phyloP scores from a whole-genome alignment of 2,329 filamentous ascomycete genomes.

The Clonostachys rosea region DNA sequence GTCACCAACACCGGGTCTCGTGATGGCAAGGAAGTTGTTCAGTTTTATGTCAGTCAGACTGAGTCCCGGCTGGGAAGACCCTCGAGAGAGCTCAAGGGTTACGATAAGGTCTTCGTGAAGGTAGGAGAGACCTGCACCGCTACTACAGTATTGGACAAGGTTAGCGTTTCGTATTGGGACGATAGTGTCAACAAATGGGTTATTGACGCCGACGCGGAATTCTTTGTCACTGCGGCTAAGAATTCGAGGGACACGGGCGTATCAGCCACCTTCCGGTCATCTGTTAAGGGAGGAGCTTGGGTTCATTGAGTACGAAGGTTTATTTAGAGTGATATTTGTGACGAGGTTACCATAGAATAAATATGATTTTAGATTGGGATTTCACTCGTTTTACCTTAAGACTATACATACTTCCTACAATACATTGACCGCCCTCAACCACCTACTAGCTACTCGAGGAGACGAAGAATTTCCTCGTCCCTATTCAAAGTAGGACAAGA shows the following conservation, averaged over 20 bases:
- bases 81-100: constrained; percentile 64
- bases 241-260: background rate
- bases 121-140: constrained; percentile 51
- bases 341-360: no score
- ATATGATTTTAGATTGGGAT: no score
- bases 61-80: constrained; percentile 53
- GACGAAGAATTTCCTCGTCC: no score
- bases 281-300: background rate
- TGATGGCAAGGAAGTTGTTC: constrained; percentile 44
- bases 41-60: constrained; percentile 55
- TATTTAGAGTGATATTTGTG: no score
- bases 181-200: background rate
- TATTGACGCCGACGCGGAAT: background rate
- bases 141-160: background rate
- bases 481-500: no score
- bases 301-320: background rate
- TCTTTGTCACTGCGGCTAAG: background rate
- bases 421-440: no score
- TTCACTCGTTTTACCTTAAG: no score
- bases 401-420: no score
- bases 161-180: background rate
- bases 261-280: background rate
- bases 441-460: no score
- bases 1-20: constrained; percentile 60
- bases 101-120: constrained; percentile 58